Evolutionary conservation across 202 grass and related monocot genomes (phyloP), one percentile per base, ranked within the genome.

Genomic region (Schoenoplectus triqueter): DNA sequence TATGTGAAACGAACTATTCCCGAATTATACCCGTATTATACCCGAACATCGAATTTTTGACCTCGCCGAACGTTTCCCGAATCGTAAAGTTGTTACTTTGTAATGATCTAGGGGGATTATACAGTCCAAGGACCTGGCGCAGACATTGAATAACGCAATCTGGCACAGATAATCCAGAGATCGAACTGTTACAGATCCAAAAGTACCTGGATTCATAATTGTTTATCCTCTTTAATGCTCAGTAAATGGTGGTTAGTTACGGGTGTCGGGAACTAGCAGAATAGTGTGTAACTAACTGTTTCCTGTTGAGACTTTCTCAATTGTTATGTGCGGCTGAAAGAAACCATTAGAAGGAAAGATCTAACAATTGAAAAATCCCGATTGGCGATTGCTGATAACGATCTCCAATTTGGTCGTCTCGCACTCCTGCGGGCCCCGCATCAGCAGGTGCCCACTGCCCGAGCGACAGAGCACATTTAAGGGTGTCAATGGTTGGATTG

Each of bases 391-490:
- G 31, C 31, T 0, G 31, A 31, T 31, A 31, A n/a, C n/a, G 10
- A 73, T 73, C 47, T 73, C 48, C 2, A 51, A 73, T 73, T 73
- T 49, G 69, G 69, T 73, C n/a, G 46, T 59, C 22, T 59, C 0
- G 17, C 52, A 40, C 11, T 68, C 21, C 5, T 9, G 18, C 21
- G 80, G 64, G 47, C 7, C 65, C 81, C 20, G 6, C 64, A 40
- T 0, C 47, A 82, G 64, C 52, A 17, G 80, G 62, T 14, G 61
- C 56, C 22, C 31, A 31, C 31, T 31, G 31, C 31, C 31, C 31
- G 31, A 31, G 31, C 31, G 31, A 31, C 31, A 0, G 31, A 1
- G 31, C 31, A 0, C 31, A 31, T 31, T 1, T 31, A 31, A 31
- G 1, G 31, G 1, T 31, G 31, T 31, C 1, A 31, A 31, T 31